Percentiles rank a stretch among this genome's conserved stretches.
phyloP scores from a whole-genome alignment of 2,329 filamentous ascomycete genomes.

The Neurospora crassa region DNA sequence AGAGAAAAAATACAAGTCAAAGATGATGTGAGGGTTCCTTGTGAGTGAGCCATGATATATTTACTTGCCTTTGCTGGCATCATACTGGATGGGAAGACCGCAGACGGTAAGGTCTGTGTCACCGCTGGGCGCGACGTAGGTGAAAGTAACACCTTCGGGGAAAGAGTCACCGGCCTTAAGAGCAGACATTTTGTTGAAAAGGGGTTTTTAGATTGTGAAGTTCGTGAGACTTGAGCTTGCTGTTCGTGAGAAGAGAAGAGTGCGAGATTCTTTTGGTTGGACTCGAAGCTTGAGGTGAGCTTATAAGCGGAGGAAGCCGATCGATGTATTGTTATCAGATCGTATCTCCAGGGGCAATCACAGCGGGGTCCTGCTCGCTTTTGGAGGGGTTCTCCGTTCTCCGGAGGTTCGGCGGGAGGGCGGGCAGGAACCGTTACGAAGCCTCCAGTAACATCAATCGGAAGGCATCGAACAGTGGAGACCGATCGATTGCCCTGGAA shows the following conservation, averaged over 20 bases:
- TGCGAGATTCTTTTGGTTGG: not conserved
- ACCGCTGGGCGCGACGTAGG: constrained; percentile 67
- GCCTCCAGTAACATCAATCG: not conserved
- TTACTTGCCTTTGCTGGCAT: constrained; percentile 61
- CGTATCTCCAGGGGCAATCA: not conserved
- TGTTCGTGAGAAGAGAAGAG: not conserved
- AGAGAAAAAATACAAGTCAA: no score
- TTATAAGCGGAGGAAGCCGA: not conserved
- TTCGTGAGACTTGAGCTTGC: not conserved
- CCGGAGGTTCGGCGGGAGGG: not conserved
- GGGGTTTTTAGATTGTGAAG: not conserved
- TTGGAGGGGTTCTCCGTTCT: not conserved
- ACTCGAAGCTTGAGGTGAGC: not conserved
- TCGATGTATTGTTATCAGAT: not conserved
- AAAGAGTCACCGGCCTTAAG: constrained; percentile 75
- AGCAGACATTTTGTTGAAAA: constrained; percentile 39
- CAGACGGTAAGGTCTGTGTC: constrained; percentile 66
- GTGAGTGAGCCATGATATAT: not conserved
- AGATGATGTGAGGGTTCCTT: not conserved
- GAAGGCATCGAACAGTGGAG: not conserved
- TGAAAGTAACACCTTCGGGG: constrained; percentile 72
- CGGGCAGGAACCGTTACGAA: not conserved
- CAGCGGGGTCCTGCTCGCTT: not conserved
- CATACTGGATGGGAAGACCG: constrained; percentile 67
- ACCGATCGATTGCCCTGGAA: not conserved